Conservation (phyloP, 2,329 filamentous ascomycete species). For the Colletotrichum sp. region DNA sequence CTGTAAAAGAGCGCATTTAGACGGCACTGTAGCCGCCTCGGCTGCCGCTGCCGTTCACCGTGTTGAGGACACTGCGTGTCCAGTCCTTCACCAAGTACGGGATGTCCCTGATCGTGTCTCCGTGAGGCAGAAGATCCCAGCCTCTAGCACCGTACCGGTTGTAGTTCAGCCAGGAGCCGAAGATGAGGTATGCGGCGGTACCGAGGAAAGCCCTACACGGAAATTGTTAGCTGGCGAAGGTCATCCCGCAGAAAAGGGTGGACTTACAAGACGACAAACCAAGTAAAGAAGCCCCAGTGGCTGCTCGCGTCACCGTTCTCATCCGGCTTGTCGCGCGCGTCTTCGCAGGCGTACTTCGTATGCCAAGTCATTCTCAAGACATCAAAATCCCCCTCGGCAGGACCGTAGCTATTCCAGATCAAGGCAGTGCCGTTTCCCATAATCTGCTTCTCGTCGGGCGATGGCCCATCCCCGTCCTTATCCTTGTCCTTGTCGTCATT, state of each 20-base stretch:
- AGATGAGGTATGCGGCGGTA: conserved; percentile 90
- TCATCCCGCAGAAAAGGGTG: neutral
- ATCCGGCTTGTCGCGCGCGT: conserved; percentile 40
- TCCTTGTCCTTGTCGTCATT: conserved; percentile 44
- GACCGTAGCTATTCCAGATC: conserved; percentile 76
- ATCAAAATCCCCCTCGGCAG: conserved; percentile 57
- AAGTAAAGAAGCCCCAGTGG: conserved; percentile 96
- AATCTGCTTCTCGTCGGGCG: conserved; percentile 52
- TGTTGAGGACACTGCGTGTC: conserved; percentile 78
- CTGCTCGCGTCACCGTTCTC: conserved; percentile 47
- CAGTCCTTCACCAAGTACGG: conserved; percentile 94
- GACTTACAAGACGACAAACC: conserved; percentile 90
- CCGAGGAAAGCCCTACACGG: conserved; percentile 76
- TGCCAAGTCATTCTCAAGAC: conserved; percentile 82
- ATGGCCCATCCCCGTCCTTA: conserved; percentile 39
- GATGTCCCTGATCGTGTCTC: conserved; percentile 88
- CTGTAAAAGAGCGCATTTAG: conserved; percentile 44
- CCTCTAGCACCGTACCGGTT: conserved; percentile 93
- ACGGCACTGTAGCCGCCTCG: conserved; percentile 96
- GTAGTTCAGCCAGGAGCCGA: conserved; percentile 98
- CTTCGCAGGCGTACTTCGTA: conserved; percentile 86
- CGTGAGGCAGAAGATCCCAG: conserved; percentile 93
- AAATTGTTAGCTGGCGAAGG: conserved; percentile 24
- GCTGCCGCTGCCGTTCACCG: conserved; percentile 81
- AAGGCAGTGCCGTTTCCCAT: conserved; percentile 67